Evolutionary conservation across 306 rosid species (phyloP).

Genomic region (barrel medic (Medicago truncatula)): MtrunA17r5.0-ANR NC_053048.1:1082001-1082500

Average conservation of each 20-base stretch:
- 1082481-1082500: background rate
- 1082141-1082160: background rate
- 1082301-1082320: background rate
- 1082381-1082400: conserved; percentile 10
- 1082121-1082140: background rate
- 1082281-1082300: conserved; percentile 4
- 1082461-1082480: background rate
- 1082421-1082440: background rate
- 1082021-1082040: conserved; percentile 98
- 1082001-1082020: conserved; percentile 85
- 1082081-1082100: background rate
- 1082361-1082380: background rate
- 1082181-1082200: background rate
- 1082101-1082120: background rate
- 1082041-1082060: conserved; percentile 99
- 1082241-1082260: background rate
- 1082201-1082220: background rate
- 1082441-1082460: background rate
- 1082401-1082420: background rate
- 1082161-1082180: background rate
- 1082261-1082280: background rate
- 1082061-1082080: conserved; percentile 55
- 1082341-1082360: background rate
- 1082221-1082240: background rate
- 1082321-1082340: background rate